Evolutionary conservation across 2,329 filamentous ascomycete genomes (phyloP).

Genomic region (Talaromyces sp.): DNA sequence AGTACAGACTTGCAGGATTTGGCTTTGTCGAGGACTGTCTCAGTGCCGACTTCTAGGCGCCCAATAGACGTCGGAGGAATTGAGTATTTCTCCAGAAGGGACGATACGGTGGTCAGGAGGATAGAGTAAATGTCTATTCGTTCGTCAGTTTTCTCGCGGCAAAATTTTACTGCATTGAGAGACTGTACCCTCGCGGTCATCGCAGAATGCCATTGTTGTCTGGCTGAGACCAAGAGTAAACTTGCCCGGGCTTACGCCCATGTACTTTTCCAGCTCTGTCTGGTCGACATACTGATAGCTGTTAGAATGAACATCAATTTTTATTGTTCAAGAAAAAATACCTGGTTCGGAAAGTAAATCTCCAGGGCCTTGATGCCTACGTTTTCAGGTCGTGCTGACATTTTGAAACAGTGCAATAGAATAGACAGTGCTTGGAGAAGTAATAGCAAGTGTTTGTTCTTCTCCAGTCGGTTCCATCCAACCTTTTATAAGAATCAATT

Average conservation of each 20-base stretch:
- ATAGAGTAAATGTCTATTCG: constrained; percentile 77
- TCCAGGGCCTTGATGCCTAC: background rate
- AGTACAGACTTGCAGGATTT: constrained; percentile 85
- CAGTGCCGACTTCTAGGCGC: constrained; percentile 77
- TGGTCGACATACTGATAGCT: constrained; percentile 70
- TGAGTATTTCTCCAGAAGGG: constrained; percentile 75
- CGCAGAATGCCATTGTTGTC: constrained; percentile 88
- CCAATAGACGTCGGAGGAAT: constrained; percentile 74
- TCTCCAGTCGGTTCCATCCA: background rate
- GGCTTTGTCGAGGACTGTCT: constrained; percentile 82
- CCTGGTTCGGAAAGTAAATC: background rate
- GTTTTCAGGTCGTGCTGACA: background rate
- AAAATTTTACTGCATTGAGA: background rate
- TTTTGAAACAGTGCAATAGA: background rate
- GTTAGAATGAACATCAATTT: background rate
- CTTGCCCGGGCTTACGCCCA: constrained; percentile 75
- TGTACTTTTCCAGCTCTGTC: constrained; percentile 75
- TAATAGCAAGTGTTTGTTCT: background rate
- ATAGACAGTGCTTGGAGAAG: background rate
- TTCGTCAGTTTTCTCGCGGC: background rate
- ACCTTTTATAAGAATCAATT: background rate
- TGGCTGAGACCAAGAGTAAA: constrained; percentile 88
- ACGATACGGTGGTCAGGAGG: constrained; percentile 69
- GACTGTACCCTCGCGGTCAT: constrained; percentile 70
- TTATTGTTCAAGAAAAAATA: background rate